These are phyloP conservation scores for Peronosclerospora sorghi DNA, from an alignment of 352 stramenopile species.

Conservation along the genomic window DNA sequence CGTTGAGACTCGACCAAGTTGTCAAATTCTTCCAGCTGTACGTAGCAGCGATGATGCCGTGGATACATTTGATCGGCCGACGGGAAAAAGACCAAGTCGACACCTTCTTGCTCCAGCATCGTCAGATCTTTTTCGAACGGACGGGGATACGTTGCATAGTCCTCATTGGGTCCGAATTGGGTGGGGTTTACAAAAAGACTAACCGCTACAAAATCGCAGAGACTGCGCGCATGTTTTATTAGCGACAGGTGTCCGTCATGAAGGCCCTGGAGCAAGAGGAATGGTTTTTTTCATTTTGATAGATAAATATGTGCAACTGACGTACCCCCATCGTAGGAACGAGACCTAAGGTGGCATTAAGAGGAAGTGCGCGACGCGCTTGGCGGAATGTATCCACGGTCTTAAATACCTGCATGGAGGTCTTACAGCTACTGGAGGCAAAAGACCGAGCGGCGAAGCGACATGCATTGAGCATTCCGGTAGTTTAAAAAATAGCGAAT, in stretches of 20 bases:
- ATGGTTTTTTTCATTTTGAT: neutral
- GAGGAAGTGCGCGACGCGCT: slow-evolving; percentile 33
- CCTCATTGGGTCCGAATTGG: slow-evolving; percentile 96
- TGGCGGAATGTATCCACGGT: slow-evolving; percentile 37
- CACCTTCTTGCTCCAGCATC: slow-evolving; percentile 72
- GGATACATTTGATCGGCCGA: slow-evolving; percentile 83
- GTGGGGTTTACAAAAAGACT: slow-evolving; percentile 99
- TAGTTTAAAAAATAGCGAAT: no score
- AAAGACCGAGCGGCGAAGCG: slow-evolving; percentile 13
- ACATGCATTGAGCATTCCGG: no score
- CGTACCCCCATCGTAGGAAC: slow-evolving; percentile 98
- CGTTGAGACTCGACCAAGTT: slow-evolving; percentile 85
- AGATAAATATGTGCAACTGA: neutral
- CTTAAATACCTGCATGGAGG: slow-evolving; percentile 43
- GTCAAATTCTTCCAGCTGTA: slow-evolving; percentile 92
- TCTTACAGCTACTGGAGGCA: slow-evolving; percentile 1
- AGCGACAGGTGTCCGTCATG: slow-evolving; percentile 93
- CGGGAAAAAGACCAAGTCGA: slow-evolving; percentile 88
- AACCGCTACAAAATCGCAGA: slow-evolving; percentile 91
- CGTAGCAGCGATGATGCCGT: slow-evolving; percentile 74
- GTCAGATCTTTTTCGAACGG: slow-evolving; percentile 91
- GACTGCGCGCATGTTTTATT: slow-evolving; percentile 68
- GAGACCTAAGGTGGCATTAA: slow-evolving; percentile 84
- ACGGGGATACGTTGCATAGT: slow-evolving; percentile 97
- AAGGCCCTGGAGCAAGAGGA: slow-evolving; percentile 55